A percentile compares a stretch with the other conserved stretches of the same genome.
These are phyloP conservation scores for Dalbergia cultrata DNA, from an alignment of 306 rosid species.

Conservation along the genomic window DNA sequence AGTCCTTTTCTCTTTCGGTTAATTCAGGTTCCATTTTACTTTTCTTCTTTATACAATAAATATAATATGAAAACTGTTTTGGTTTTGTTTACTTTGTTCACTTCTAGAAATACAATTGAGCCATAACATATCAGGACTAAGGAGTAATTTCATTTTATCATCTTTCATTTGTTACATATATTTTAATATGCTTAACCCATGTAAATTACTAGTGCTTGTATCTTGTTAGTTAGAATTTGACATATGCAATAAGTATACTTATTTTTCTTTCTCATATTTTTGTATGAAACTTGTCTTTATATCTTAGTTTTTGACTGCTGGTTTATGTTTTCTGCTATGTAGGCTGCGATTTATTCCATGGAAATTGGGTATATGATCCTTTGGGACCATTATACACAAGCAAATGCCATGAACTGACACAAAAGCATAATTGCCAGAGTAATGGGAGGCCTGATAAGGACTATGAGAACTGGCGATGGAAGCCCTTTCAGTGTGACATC, in stretches of 20 bases:
- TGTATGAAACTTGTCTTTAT: conserved; percentile 20
- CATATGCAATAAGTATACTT: neutral
- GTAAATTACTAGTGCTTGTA: conserved; percentile 16
- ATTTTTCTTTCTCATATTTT: conserved; percentile 15
- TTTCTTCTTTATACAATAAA: conserved; percentile 13
- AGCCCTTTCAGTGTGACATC: conserved; percentile 86
- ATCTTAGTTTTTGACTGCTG: conserved; percentile 34
- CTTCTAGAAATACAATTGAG: conserved; percentile 24
- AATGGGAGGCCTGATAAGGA: conserved; percentile 98
- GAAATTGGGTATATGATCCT: conserved; percentile 85
- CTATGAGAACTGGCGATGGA: conserved; percentile 97
- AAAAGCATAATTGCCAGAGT: conserved; percentile 98
- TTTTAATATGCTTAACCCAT: conserved; percentile 12
- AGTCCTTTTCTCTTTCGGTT: conserved; percentile 44
- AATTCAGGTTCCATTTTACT: conserved; percentile 62
- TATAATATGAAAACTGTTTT: conserved; percentile 12
- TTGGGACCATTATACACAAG: conserved; percentile 83
- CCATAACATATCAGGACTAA: neutral
- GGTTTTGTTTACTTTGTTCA: conserved; percentile 27
- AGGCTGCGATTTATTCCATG: conserved; percentile 93
- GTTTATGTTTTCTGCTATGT: conserved; percentile 40
- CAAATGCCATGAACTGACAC: conserved; percentile 90
- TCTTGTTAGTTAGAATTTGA: conserved; percentile 13
- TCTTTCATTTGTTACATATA: conserved; percentile 14
- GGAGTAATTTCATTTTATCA: conserved; percentile 11